A percentile compares a stretch with the other conserved stretches of the same genome.
These are phyloP conservation scores for Clavispora fructus DNA, from an alignment of 805 yeast species.

Conservation along the genomic window DNA sequence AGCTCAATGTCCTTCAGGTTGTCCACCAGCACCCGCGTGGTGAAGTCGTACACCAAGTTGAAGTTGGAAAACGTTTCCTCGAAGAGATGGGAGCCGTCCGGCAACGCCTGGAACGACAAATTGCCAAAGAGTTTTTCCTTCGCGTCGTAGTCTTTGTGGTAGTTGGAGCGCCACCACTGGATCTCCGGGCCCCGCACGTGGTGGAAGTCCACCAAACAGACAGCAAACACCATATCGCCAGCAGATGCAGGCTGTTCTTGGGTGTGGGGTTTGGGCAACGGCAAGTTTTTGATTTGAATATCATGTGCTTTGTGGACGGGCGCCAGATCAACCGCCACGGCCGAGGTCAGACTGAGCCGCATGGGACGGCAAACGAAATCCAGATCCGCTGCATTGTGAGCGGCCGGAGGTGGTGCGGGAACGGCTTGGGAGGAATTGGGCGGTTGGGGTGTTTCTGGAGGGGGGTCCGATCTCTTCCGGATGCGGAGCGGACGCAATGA, in stretches of 20 bases:
- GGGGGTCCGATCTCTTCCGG: conserved; percentile 6
- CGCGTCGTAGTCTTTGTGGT: conserved; percentile 24
- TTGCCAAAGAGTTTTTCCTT: conserved; percentile 65
- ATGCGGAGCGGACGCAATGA: conserved; percentile 12
- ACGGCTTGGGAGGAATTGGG: not conserved
- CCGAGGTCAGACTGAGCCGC: conserved; percentile 12
- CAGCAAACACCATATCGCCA: conserved; percentile 60
- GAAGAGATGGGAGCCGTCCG: conserved; percentile 92
- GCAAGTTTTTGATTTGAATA: conserved; percentile 34
- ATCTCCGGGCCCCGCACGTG: conserved; percentile 91
- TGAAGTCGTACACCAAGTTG: conserved; percentile 69
- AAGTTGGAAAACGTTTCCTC: conserved; percentile 92
- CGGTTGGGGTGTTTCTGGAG: not conserved
- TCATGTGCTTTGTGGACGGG: conserved; percentile 8
- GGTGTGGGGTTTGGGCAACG: conserved; percentile 15
- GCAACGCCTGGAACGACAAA: conserved; percentile 89
- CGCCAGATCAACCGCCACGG: conserved; percentile 2
- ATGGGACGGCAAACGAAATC: conserved; percentile 38
- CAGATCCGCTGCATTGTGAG: conserved; percentile 7
- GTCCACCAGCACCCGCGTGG: conserved; percentile 41
- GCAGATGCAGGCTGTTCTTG: not conserved
- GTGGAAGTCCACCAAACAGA: conserved; percentile 88
- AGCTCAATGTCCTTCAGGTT: conserved; percentile 30
- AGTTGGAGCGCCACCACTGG: conserved; percentile 72
- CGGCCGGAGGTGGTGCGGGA: not conserved